Evolutionary conservation across 768 basidiomycete species (phyloP).

Genomic region (Boletus tylopilopsis): DNA sequence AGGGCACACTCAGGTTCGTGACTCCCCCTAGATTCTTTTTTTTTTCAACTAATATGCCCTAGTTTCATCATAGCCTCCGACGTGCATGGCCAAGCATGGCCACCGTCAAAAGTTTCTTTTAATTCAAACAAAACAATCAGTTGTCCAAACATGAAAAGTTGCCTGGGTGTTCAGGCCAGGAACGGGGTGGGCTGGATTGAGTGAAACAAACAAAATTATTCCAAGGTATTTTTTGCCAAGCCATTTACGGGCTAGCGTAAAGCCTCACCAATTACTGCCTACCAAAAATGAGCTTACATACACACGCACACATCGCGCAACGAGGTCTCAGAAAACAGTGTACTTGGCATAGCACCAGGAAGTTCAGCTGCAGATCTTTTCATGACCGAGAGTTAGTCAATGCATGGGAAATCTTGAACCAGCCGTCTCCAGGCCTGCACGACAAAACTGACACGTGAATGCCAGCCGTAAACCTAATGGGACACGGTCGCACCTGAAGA

Average conservation of each 20-base stretch:
- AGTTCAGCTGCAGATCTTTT: constrained; percentile 27
- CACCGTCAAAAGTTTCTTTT: constrained; percentile 7
- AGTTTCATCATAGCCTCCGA: constrained; percentile 15
- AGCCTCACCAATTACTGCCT: constrained; percentile 21
- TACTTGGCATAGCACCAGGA: constrained; percentile 23
- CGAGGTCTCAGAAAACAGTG: constrained; percentile 13
- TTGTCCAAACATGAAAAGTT: constrained; percentile 7
- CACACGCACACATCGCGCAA: constrained; percentile 16
- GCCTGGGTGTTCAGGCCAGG: constrained; percentile 18
- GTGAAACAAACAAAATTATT: constrained; percentile 11
- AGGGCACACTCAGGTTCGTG: constrained; percentile 25
- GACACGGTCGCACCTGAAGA: constrained; percentile 26
- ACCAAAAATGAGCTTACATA: constrained; percentile 24
- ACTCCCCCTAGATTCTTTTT: constrained; percentile 5
- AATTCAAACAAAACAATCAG: constrained; percentile 9
- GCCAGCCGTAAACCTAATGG: constrained; percentile 19
- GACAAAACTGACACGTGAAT: constrained; percentile 17
- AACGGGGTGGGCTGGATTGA: constrained; percentile 8
- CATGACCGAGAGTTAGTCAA: constrained; percentile 35
- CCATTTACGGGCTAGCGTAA: constrained; percentile 6
- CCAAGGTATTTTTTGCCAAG: constrained; percentile 13
- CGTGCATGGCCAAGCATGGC: constrained; percentile 10
- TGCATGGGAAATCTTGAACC: constrained; percentile 30
- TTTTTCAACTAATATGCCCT: constrained; percentile 10
- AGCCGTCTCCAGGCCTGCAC: constrained; percentile 34